phyloP scores from a whole-genome alignment of 2,329 filamentous ascomycete species.

The Lojkania enalia region DNA sequence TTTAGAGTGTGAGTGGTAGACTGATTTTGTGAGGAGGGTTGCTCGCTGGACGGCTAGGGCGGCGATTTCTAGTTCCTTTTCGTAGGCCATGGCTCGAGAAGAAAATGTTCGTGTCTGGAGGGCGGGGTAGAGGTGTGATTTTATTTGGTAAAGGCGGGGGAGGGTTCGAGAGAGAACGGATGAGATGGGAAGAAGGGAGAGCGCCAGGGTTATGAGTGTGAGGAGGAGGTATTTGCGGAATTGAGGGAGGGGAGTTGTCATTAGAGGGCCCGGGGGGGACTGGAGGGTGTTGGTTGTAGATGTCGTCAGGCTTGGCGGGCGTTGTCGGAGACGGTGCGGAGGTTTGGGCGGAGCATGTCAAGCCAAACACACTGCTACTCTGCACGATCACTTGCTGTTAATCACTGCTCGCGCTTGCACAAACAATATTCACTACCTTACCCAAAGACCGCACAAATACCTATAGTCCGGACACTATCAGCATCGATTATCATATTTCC shows the following conservation, averaged over 20 bases:
- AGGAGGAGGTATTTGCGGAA: constrained; percentile 32
- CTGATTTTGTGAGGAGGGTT: constrained; percentile 72
- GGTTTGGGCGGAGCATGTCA: constrained; percentile 20
- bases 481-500: too few species aligned
- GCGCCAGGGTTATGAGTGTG: constrained; percentile 38
- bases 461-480: too few species aligned
- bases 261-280: constrained; percentile 18
- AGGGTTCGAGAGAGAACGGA: constrained; percentile 34
- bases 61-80: constrained; percentile 78
- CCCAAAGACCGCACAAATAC: too few species aligned
- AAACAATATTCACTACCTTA: neutral
- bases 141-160: constrained; percentile 34
- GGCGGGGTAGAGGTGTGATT: constrained; percentile 34
- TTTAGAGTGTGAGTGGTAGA: constrained; percentile 88
- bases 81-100: constrained; percentile 57
- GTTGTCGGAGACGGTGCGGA: constrained; percentile 14
- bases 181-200: constrained; percentile 30
- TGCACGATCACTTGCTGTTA: neutral
- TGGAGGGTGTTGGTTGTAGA: constrained; percentile 13
- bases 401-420: neutral
- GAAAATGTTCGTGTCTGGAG: constrained; percentile 18
- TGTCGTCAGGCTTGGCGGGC: constrained; percentile 10
- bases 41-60: constrained; percentile 88
- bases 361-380: too few species aligned
- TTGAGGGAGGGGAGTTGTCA: constrained; percentile 7